Percentiles rank a stretch among this genome's conserved stretches.
phyloP scores from a whole-genome alignment of 108 stramenopile genomes.

The Aurantiochytrium sp. region DNA sequence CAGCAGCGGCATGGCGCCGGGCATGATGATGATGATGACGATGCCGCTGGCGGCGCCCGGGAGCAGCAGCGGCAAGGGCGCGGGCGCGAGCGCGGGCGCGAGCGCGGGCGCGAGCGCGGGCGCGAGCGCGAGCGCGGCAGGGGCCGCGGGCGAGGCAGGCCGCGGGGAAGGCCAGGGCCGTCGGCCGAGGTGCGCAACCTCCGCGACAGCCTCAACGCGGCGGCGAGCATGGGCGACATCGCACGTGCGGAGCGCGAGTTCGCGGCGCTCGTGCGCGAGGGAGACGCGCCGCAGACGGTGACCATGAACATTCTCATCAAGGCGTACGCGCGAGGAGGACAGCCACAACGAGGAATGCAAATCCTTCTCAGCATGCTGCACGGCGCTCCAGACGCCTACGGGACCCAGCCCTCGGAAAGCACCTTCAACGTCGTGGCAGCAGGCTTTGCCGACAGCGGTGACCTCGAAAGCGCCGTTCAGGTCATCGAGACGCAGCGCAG shows the following conservation, averaged over 20 bases:
- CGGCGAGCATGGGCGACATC: background rate
- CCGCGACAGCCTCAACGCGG: background rate
- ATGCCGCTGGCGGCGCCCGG: too few relatives aligned
- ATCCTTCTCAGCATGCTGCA: background rate
- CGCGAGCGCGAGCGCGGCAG: background rate
- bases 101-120: too few relatives aligned
- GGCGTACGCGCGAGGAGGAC: background rate
- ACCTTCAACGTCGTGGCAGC: background rate
- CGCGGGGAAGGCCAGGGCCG: background rate
- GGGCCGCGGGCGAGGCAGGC: background rate
- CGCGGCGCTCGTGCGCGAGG: background rate
- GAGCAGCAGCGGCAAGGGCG: too few relatives aligned
- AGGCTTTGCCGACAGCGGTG: background rate
- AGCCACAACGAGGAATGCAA: background rate
- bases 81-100: too few relatives aligned
- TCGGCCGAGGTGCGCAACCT: background rate
- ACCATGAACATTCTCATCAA: slow-evolving; percentile 20
- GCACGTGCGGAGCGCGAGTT: background rate
- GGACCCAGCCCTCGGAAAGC: background rate
- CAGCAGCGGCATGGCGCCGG: too few relatives aligned
- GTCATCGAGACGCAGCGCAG: background rate
- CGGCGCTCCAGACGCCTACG: background rate
- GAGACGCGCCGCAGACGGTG: background rate
- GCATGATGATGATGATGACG: too few relatives aligned
- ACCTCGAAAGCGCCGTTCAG: background rate